Base-by-base conservation (phyloP, 208 protist species). In the Trypanosoma avium region DNA sequence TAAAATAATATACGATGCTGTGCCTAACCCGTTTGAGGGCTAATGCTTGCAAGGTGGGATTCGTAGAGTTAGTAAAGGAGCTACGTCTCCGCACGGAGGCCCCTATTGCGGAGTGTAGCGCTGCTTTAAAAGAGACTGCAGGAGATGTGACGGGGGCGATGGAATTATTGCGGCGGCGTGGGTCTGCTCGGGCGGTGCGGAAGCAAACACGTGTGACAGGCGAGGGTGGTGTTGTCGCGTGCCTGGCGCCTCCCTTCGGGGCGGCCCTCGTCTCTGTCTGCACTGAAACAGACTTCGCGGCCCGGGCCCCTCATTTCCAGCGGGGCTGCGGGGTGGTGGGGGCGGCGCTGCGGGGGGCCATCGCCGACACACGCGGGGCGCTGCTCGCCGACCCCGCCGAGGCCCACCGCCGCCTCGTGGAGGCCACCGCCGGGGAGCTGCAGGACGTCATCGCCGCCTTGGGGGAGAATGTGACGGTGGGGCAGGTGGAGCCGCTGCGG, bases 201-300 rank as follows among this genome's bases (percentile, higher is more conserved):
- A 96, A 96, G 61, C 74, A 67, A 15, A 71, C 81, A 36, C 86
- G 92, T 56, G 74, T 83, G 46, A 93, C 92, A 17, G 75, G 82
- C 60, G 79, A 95, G 60, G 92, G 92, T 55, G 84, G 89, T 61
- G 79, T 93, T 30, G 86, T 90, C 17, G 74, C 79, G 57, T 91
- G 84, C 60, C 69, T 88, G n/a, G 76, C 71, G n/a, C 52, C 46
- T 24, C 58, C 56, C 10, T 83, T 81, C 26, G 83, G 83, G 4
- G 85, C 75, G 0, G 86, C 77, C 19, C 79, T 94, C 40, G 79
- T 97, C 12, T 87, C 82, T 29, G 59, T 97, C 45, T 93, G 86
- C 73, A 86, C 77, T 61, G 90, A 97, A 49, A 97, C 93, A 1
- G 93, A 97, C 67, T 97, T 97, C 55, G 93, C 90, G 13, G 84